Conservation (phyloP, 1,284 basidiomycete genomes). For the Sporisorium iseilematis-ciliati region DNA sequence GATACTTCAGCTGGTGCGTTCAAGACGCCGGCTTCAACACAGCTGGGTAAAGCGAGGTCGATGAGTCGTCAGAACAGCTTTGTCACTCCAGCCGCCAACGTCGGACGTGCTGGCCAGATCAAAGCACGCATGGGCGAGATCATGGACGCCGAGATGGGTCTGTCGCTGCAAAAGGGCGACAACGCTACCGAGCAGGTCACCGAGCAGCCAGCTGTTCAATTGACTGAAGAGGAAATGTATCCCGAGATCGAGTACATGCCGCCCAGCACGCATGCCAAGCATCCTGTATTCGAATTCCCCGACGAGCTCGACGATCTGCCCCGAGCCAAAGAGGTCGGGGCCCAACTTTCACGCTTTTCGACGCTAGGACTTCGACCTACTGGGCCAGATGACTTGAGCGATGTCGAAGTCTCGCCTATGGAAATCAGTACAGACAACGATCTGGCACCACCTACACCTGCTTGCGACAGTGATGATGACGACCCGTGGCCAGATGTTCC, state of each 20-base stretch:
- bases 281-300: constrained; percentile 54
- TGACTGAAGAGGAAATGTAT: constrained; percentile 62
- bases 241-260: constrained; percentile 64
- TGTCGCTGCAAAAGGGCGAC: constrained; percentile 36
- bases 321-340: constrained; percentile 46
- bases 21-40: constrained; percentile 40
- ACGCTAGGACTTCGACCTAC: constrained; percentile 19
- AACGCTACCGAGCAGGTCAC: constrained; percentile 25
- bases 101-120: constrained; percentile 60
- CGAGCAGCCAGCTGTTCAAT: constrained; percentile 19
- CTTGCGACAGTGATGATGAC: constrained; percentile 29
- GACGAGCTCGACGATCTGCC: constrained; percentile 56
- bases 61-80: constrained; percentile 51
- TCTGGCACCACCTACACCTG: constrained; percentile 4
- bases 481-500: constrained; percentile 47
- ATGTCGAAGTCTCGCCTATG: constrained; percentile 26
- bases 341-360: constrained; percentile 30
- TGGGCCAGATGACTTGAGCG: constrained; percentile 29
- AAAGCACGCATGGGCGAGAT: constrained; percentile 63
- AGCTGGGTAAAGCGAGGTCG: constrained; percentile 21
- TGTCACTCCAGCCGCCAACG: constrained; percentile 62
- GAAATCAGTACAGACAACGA: constrained; percentile 7
- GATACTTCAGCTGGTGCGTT: constrained; percentile 14
- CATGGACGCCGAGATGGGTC: constrained; percentile 50
- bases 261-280: constrained; percentile 31